Evolutionary conservation across 108 stramenopile genomes (phyloP), one percentile per base, ranked within the genome.

Genomic region (Mayamaea pseudoterrestris): DNA sequence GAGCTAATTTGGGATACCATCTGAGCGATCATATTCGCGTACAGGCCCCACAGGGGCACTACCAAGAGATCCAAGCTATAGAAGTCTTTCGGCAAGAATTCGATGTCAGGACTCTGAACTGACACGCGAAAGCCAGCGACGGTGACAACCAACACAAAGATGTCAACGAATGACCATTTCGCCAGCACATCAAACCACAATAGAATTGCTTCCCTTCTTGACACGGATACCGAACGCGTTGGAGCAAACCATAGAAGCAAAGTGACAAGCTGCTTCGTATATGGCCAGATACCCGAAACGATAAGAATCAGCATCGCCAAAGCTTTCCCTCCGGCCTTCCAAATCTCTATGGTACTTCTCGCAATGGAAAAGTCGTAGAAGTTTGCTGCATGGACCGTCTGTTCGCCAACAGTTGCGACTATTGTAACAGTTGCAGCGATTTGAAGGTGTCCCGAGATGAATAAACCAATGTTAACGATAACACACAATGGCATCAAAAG

Each of bases 201-300:
- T 0, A 83, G 47, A 20, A 79, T 63, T 11, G 69, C 59, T 12
- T 78, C 82, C 17, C 80, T 54, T 12, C 63, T 55, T n/a, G 69
- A 35, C 9, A 57, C 68, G 4, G 79, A 66, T 7, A 70, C 24
- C 18, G 47, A 29, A n/a, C 40, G 50, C 3, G 82, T 59, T 18
- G 81, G 74, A 12, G 63, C 30, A 39, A 89, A 80, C 86, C 86
- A 89, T 22, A 81, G 30, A 17, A 62, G 50, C 1, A 89, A 44
- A 41, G 71, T 73, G 11, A 73, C 45, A 12, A 81, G 27, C 40
- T 67, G 77, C 35, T 89, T 89, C 11, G 77, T 69, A 62, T 89
- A 89, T 18, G 86, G 86, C 86, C 86, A 89, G 14, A 81, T 65
- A 7, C 86, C 80, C 35, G 71, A 65, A 55, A 88, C 80, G 7